Evolutionary conservation across 2,329 filamentous ascomycete species (phyloP).

Genomic region (Fusarium longipes): DNA sequence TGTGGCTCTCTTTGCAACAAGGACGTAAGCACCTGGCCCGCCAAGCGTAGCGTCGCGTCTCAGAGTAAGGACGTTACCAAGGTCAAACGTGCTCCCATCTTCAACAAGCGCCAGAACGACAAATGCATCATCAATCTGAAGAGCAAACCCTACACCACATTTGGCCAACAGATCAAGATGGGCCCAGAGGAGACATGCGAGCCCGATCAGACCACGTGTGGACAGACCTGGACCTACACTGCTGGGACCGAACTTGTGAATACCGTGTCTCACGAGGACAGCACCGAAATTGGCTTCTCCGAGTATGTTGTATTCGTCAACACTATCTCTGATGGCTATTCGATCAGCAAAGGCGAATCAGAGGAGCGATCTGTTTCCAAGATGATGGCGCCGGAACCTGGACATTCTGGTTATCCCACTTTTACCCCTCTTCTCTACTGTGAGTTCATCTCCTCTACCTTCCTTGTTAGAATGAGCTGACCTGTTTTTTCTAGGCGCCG

Average conservation of each 20-base stretch:
- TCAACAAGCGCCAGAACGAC: conserved; percentile 7
- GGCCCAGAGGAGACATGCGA: neutral
- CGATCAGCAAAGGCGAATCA: conserved; percentile 13
- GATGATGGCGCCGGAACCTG: conserved; percentile 11
- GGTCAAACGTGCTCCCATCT: conserved; percentile 1
- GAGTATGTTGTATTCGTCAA: conserved; percentile 15
- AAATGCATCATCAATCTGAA: conserved; percentile 23
- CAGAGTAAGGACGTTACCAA: conserved; percentile 10
- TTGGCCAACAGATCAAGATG: conserved; percentile 1
- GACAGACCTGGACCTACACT: conserved; percentile 8
- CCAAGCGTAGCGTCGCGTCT: neutral
- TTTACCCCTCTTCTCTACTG: conserved; percentile 22
- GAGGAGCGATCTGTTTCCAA: conserved; percentile 2
- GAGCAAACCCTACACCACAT: conserved; percentile 13
- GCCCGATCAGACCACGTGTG: conserved; percentile 7
- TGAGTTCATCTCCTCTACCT: neutral
- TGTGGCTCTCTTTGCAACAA: conserved; percentile 6
- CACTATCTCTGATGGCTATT: conserved; percentile 3
- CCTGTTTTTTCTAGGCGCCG: neutral
- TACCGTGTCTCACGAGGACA: neutral
- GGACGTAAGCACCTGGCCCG: neutral
- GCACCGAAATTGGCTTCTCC: conserved; percentile 14
- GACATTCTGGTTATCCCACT: conserved; percentile 18
- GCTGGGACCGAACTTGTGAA: conserved; percentile 6
- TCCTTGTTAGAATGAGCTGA: accelerated